A percentile compares a stretch with the other conserved stretches of the same genome.
Conservation (phyloP, 2,329 filamentous ascomycete species). For the Plectosphaerella cucumerina region DNA sequence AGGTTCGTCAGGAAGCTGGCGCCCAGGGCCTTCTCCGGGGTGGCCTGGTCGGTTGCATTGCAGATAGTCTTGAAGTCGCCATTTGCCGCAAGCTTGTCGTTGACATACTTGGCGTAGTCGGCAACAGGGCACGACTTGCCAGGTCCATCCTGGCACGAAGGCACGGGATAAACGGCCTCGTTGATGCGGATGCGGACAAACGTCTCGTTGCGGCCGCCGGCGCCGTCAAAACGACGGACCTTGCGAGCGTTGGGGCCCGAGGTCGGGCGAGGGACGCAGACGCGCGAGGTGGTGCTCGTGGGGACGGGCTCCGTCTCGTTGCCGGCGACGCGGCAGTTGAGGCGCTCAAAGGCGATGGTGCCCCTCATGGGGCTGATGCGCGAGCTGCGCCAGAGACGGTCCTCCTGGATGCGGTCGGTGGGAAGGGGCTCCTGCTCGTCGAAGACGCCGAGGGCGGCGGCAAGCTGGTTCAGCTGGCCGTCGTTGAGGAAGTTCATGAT, state of each 20-base stretch:
- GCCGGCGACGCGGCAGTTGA: constrained; percentile 41
- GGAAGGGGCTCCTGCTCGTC: constrained; percentile 49
- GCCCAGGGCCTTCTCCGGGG: constrained; percentile 36
- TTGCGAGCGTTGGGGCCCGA: constrained; percentile 5
- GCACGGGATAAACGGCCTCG: constrained; percentile 58
- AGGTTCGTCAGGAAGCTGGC: constrained; percentile 47
- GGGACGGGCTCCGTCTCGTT: constrained; percentile 7
- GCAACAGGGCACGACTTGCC: constrained; percentile 47
- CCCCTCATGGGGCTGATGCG: constrained; percentile 60
- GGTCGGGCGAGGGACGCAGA: constrained; percentile 5
- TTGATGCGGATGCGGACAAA: constrained; percentile 58
- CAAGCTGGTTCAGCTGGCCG: constrained; percentile 60
- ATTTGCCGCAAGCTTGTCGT: constrained; percentile 38
- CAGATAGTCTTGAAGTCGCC: constrained; percentile 47
- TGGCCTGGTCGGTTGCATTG: constrained; percentile 35
- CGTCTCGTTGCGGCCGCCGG: constrained; percentile 23
- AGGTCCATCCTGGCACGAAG: constrained; percentile 49
- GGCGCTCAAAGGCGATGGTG: constrained; percentile 59
- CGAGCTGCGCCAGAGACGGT: constrained; percentile 50
- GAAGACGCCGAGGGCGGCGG: constrained; percentile 56
- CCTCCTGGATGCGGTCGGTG: constrained; percentile 36
- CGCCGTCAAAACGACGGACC: neutral
- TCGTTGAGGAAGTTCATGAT: constrained; percentile 62
- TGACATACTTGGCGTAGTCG: constrained; percentile 39
- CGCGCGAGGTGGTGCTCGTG: constrained; percentile 5